Percentiles rank a stretch among this genome's conserved stretches.
These are phyloP conservation scores for Saksenaea vasiformis DNA, from an alignment of 371 early-diverging fungal genomes.

Conservation along the genomic window DNA sequence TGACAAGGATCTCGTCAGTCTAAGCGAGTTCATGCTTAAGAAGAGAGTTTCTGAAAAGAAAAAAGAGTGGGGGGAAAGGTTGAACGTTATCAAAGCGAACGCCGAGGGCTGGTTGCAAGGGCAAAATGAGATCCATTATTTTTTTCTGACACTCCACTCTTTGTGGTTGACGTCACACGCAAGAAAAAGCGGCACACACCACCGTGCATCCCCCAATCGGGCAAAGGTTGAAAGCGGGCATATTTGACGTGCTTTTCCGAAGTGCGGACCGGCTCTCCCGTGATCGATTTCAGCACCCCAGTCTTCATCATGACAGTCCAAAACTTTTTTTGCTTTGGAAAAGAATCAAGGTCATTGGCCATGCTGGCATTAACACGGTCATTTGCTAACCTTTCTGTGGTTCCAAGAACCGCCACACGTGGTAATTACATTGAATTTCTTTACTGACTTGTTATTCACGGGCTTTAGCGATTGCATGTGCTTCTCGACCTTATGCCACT, in stretches of 20 bases:
- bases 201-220: no score
- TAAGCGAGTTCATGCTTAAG: constrained; percentile 28
- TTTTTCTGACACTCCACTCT: not conserved
- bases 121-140: not conserved
- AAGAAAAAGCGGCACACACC: no score
- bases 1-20: constrained; percentile 21
- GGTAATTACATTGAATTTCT: constrained; percentile 9
- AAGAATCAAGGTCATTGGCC: not conserved
- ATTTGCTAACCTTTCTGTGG: constrained; percentile 26
- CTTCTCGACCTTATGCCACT: constrained; percentile 35
- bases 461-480: constrained; percentile 6
- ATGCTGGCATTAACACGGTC: constrained; percentile 39
- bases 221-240: no score
- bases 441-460: not conserved
- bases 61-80: constrained; percentile 29
- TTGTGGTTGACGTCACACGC: constrained; percentile 12
- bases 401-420: constrained; percentile 10
- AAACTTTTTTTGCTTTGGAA: not conserved
- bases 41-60: constrained; percentile 8
- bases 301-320: not conserved
- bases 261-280: no score
- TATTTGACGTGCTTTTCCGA: no score
- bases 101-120: constrained; percentile 1
- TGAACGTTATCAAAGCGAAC: constrained; percentile 8
- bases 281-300: no score